Evolutionary conservation across 441 rosid species (phyloP), one percentile per base, ranked within the genome.

Genomic region (Syzygium malaccense): DNA sequence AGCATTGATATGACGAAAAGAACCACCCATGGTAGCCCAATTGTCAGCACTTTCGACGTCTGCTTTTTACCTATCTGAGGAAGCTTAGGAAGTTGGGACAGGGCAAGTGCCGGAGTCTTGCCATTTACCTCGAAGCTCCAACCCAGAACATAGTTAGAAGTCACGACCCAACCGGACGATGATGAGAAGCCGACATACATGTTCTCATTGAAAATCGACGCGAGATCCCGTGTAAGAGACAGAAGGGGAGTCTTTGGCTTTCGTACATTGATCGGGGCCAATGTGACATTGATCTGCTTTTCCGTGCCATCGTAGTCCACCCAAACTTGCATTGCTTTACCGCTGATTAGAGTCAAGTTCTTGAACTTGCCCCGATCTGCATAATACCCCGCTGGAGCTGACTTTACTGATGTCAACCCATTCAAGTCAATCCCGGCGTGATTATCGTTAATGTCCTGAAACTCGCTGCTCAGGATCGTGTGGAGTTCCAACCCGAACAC

Each of bases 61-160:
- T 32, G 25, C 79, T 68, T 68, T 23, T 33, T 68, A 33, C 14
- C 14, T 14, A 33, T 68, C 79, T 6, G 79, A 18, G 79, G 79
- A 68, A 33, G 79, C 48, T 33, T 19, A 19, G 86, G 89, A 57
- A 80, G 86, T 85, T 23, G 41, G 20, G 86, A 57, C 4, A 55
- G 45, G 18, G 32, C 32, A 41, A 80, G 86, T 14, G 28, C 89
- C 48, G 8, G 45, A 41, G 86, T 51, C 41, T 51, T 15, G 48
- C 89, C 79, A 58, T 88, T 48, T 49, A 58, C 20, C 86, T 19
- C 41, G 79, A 87, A 88, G 49, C 89, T 88, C 89, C 89, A 88
- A n/a, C 89, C 89, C 6, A 88, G 86, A 14, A 88, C 55, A 55
- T 88, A 58, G 75, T 49, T 58, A 32, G 86, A 79, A 58, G 26